Evolutionary conservation across 2,329 filamentous ascomycete species (phyloP), one percentile per base, ranked within the genome.

Genomic region (Hortaea werneckii): DNA sequence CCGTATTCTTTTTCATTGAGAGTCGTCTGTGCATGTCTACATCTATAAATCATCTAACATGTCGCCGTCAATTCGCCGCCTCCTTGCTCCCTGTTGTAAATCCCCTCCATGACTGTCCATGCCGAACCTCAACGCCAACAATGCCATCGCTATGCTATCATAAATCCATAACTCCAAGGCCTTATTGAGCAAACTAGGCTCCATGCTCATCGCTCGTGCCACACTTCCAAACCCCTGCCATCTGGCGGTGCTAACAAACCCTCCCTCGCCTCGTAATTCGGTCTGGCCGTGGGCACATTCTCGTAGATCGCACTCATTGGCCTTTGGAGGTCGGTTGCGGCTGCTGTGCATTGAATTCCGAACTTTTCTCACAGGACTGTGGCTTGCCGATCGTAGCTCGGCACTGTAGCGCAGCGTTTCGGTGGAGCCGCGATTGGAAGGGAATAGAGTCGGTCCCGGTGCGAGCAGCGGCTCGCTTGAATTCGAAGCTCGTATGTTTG

Each of bases 251-350:
- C 20, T 20, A 39, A 13, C 37, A 39, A 20, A 2, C 37, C 13
- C 10, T n/a, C 8, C 37, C 37, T n/a, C 10, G 37, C 37, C 3
- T 39, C 37, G 7, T 8, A 12, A 3, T 8, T 12, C 37, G 37
- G 13, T 13, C 37, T 39, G 8, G 41, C 28, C 29, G 32, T 8
- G 12, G 37, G 34, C 37, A 29, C 11, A 41, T 47, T 41, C 28
- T 47, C 45, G 6, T 26, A 44, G 5, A 47, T 47, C 27, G 41
- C 34, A 29, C 41, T 47, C 45, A 47, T 47, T 5, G 45, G 45
- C 45, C 45, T 27, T 20, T 30, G 37, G 32, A 43, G 35, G 40
- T 47, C 45, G 8, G 41, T 39, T 29, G n/a, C 45, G 32, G 20
- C 45, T 47, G 5, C 20, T 12, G n/a, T 29, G 37, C 5, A 41